These are phyloP conservation scores for Pelomyxa schiedti DNA, from an alignment of 78 protist genomes.

Conservation along the genomic window DNA sequence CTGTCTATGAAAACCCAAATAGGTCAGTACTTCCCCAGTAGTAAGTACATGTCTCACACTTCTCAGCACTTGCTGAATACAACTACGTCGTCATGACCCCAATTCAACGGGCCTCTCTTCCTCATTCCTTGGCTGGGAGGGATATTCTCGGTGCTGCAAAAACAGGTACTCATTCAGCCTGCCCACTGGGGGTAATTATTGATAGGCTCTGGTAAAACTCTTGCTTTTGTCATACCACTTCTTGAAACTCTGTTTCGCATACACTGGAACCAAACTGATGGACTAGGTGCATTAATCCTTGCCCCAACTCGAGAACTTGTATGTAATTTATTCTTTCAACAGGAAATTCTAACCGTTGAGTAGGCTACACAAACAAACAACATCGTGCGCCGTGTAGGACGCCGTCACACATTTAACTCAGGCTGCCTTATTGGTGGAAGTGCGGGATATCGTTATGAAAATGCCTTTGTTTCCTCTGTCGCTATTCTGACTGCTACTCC, in stretches of 20 bases:
- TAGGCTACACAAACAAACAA: background rate
- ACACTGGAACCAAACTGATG: conserved; percentile 64
- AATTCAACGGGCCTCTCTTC: no score
- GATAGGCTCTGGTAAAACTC: no score
- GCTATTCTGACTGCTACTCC: conserved; percentile 94
- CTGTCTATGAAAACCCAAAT: no score
- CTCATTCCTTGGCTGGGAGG: no score
- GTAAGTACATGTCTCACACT: no score
- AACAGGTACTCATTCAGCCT: no score
- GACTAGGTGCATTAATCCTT: conserved; percentile 90
- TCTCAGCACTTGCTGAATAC: no score
- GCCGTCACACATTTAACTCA: conserved; percentile 51
- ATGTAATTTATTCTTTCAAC: background rate
- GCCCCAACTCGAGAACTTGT: conserved; percentile 96
- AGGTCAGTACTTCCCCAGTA: no score
- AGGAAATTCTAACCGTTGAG: background rate
- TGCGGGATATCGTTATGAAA: conserved; percentile 29
- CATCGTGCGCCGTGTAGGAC: conserved; percentile 9
- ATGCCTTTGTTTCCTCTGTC: conserved; percentile 45
- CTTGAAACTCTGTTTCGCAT: conserved; percentile 67
- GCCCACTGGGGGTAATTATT: no score
- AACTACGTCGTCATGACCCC: no score
- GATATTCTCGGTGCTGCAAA: no score
- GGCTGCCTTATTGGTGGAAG: conserved; percentile 93
- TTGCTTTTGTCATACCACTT: conserved; percentile 19